Base-by-base conservation (phyloP, 2,329 filamentous ascomycete genomes). In the Nemania abortiva region DNA sequence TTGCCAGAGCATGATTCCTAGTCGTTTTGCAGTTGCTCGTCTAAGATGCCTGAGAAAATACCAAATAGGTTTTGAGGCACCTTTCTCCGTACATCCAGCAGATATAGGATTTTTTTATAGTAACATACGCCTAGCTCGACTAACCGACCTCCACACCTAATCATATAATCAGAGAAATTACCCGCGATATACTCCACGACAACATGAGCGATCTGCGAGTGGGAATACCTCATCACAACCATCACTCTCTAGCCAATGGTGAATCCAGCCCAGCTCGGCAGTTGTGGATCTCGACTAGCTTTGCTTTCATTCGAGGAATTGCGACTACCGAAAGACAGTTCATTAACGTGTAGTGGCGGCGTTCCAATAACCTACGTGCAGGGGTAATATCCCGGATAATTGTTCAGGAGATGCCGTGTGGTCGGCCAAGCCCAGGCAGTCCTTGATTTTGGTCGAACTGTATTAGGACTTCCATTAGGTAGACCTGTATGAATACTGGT, bases 361-460 rank as follows among this genome's bases (percentile, higher is more conserved):
- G 37, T 15, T 47, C 60, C 60, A 55, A 47, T 63, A 18, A 37
- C 50, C 49, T 42, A 22, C 20, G 10, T 37, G 50, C 24, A 34
- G 50, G 60, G 60, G 60, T 55, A 63, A 63, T 55, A 37, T 20
- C 54, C 60, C 60, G 60, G 60, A 55, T 63, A 63, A 63, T 63
- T 55, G 50, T 31, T 55, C 42, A 34, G 45, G 11, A 47, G 27
- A 63, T 63, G 13, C 60, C 50, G 60, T 34, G 24, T 34, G 5
- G 37, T 2, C 13, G 13, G 39, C 60, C 58, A 61, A 61, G 50
- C 50, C 50, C 9, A 55, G 60, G 60, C 60, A 63, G 39, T 63
- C 42, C n/a, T 34, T 11, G 37, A 47, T 9, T 2, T n/a, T 24
- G 27, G 15, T 42, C 10, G 7, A 22, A n/a, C 5, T 53, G 4